Evolutionary conservation across 345 rosid species (phyloP).

Genomic region (Bruguiera gymnorhiza): DNA sequence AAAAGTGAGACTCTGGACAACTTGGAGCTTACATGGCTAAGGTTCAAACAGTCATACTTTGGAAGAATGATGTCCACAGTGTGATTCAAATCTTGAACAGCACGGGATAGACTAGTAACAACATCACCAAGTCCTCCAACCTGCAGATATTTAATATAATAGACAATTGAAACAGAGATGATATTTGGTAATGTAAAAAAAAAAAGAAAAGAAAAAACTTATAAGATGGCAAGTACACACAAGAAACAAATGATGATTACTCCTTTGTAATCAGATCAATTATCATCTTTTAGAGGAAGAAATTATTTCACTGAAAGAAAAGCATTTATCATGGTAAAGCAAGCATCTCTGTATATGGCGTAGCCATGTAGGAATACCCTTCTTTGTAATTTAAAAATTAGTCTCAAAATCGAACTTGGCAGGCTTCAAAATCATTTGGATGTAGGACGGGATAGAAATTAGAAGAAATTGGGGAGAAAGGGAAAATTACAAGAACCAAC

Average conservation of each 20-base stretch:
- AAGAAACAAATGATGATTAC: background rate
- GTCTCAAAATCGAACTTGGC: too few species aligned
- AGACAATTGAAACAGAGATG: background rate
- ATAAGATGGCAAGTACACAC: background rate
- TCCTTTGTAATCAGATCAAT: background rate
- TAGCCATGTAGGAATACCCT: too few species aligned
- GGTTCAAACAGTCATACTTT: conserved; percentile 81
- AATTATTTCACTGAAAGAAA: background rate
- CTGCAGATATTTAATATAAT: conserved; percentile 35
- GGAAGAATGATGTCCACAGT: conserved; percentile 82
- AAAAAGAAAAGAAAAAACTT: background rate
- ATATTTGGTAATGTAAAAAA: background rate
- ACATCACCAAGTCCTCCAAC: conserved; percentile 98
- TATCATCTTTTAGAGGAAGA: background rate
- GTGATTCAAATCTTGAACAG: conserved; percentile 91
- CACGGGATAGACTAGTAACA: conserved; percentile 94
- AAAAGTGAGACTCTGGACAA: conserved; percentile 3
- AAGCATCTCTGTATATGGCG: too few species aligned
- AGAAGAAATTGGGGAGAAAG: too few species aligned
- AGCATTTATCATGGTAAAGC: background rate
- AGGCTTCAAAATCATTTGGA: too few species aligned
- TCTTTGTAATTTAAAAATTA: too few species aligned
- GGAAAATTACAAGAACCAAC: too few species aligned
- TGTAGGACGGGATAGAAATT: too few species aligned
- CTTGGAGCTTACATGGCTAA: conserved; percentile 60